Evolutionary conservation across 2,329 filamentous ascomycete genomes (phyloP).

Genomic region (Botrytis medusae): DNA sequence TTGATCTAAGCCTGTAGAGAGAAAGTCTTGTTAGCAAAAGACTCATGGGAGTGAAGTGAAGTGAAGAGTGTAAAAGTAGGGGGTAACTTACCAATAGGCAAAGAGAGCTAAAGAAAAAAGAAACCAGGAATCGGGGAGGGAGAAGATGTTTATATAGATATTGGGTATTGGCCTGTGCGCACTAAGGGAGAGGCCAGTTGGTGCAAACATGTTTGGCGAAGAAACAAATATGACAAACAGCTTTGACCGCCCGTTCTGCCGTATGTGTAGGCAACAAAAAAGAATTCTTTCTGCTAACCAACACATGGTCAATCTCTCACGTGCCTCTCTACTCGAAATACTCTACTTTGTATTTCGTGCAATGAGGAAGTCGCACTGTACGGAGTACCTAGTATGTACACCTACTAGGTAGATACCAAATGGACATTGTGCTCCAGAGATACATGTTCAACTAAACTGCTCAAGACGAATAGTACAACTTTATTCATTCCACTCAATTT

Average conservation of each 20-base stretch:
- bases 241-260: background rate
- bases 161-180: background rate
- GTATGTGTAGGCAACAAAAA: background rate
- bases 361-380: background rate
- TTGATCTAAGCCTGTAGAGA: conserved; percentile 63
- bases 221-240: background rate
- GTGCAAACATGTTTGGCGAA: conserved; percentile 12
- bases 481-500: background rate
- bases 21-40: conserved; percentile 44
- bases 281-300: background rate
- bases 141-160: background rate
- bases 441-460: background rate
- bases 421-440: background rate
- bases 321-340: background rate
- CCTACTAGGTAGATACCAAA: background rate
- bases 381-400: background rate
- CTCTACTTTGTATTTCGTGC: background rate
- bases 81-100: conserved; percentile 48
- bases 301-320: background rate
- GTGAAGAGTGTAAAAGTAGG: background rate
- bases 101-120: conserved; percentile 50
- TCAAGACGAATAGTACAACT: background rate
- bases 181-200: background rate
- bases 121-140: conserved; percentile 19
- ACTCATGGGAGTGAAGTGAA: too few species aligned